Base-by-base conservation (phyloP, 768 basidiomycete species). In the Lactarius psammicola region DNA sequence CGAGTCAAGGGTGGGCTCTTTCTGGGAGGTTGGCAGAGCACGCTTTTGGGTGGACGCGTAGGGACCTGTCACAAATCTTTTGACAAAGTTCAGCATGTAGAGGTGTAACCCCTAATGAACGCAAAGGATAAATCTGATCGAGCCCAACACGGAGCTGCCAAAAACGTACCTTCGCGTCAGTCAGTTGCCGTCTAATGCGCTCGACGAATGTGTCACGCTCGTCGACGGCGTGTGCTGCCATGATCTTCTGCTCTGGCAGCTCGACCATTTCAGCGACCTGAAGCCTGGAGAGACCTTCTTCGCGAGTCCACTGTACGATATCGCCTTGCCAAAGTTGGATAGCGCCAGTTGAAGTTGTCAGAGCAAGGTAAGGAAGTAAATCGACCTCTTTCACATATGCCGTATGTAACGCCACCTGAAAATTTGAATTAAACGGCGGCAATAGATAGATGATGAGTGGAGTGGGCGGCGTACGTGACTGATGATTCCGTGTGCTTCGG, bases 321-420 rank as follows among this genome's bases (percentile, higher is more conserved):
- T 84, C 79, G 28, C 83, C 81, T 56, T 85, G 78, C 90, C 92
- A 92, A 10, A 89, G 76, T 69, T 94, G 89, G 31, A 95, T 71
- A 4, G 90, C 80, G 11, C 92, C 93, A 2, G 89, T 88, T n/a
- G 84, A 83, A 0, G 90, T 90, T 1, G 87, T 86, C 23, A 93
- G 62, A 23, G 87, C 73, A 7, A 87, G 64, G 20, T 82, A 78
- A 1, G 80, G 71, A 10, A 79, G 67, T 20, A 81, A 77, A 8
- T 72, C 76, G 61, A 71, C 70, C 4, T 75, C 75, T 34, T 76
- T 71, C 1, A 79, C 75, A 63, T 80, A 78, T n/a, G 77, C 78
- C 5, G 80, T 75, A 59, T 88, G 84, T 58, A 87, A 74, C 1
- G 86, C 80, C 42, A 82, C 79, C 86, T 88, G 67, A 42, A 23